Base-by-base conservation (phyloP, 768 basidiomycete genomes). In the Xanthoconium purpureum region DNA sequence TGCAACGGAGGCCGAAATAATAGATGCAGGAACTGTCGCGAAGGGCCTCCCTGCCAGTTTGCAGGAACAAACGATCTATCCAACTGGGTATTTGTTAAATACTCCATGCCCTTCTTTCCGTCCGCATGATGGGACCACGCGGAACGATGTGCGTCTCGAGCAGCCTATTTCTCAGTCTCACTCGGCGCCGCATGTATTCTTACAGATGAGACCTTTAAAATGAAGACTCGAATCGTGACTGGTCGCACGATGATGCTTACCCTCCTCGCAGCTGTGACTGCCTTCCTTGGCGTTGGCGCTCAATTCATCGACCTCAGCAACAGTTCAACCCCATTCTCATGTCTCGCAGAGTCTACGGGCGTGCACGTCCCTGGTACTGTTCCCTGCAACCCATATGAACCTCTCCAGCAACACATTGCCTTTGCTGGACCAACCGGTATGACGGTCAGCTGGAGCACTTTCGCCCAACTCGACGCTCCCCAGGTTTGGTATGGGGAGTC, bases 381-480 rank as follows among this genome's bases (percentile, higher is more conserved):
- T 35, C 67, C 67, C 2, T 68, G 67, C 51, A 68, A 68, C 47
- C 67, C 68, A 3, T 54, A 61, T 17, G 68, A 68, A 29, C 67
- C 67, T 35, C 64, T 68, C 14, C 61, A 68, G n/a, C 63, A 68
- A 10, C 65, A 29, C 32, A 55, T 68, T 5, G 67, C 67, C 10
- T 68, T 54, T 56, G 67, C 65, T 17, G 61, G 67, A 5, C 4
- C 65, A 6, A 56, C 60, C 4, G 68, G 67, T 29, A 69, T 68
- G 67, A 65, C 56, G 13, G 60, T 68, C 15, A 68, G 68, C 52
- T 68, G 67, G 67, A 63, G 49, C 54, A 65, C 67, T 17, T 40
- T 54, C 12, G 51, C 39, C 2, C 65, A 57, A 50, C 56, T 68
- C 5, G 67, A 60, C 28, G 38, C 50, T 8, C 65, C 65, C 0